Evolutionary conservation across 163 green algal genomes (phyloP).

Genomic region (Volvox carteri): DNA sequence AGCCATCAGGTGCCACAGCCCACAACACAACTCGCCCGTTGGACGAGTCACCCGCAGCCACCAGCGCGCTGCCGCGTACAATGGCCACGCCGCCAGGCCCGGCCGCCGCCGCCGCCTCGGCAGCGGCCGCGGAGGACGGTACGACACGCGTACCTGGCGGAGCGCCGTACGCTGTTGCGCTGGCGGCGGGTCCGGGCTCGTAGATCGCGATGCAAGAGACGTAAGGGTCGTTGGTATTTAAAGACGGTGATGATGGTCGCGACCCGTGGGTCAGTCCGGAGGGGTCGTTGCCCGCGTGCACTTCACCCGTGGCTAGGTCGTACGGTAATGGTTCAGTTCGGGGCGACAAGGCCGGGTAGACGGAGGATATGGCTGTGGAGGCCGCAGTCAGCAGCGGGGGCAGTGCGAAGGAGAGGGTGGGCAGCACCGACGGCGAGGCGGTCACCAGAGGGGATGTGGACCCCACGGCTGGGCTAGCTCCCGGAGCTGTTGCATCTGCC

Average conservation of each 20-base stretch:
- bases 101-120: background rate
- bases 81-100: constrained; percentile 1
- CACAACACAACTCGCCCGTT: constrained; percentile 31
- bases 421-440: background rate
- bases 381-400: background rate
- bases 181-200: background rate
- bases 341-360: background rate
- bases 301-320: background rate
- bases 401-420: background rate
- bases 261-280: background rate
- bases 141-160: background rate
- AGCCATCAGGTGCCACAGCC: constrained; percentile 39
- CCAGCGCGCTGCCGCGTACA: background rate
- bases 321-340: background rate
- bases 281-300: background rate
- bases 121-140: background rate
- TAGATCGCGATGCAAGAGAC: constrained; percentile 22
- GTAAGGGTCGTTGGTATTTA: background rate
- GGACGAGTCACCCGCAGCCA: constrained; percentile 9
- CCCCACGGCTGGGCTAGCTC: background rate
- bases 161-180: constrained; percentile 2
- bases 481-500: background rate
- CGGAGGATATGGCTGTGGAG: background rate
- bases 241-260: background rate
- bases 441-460: background rate